Percentiles rank a stretch among this genome's conserved stretches.
phyloP scores from a whole-genome alignment of 352 stramenopile species.

The Phytophthora tubulina region DNA sequence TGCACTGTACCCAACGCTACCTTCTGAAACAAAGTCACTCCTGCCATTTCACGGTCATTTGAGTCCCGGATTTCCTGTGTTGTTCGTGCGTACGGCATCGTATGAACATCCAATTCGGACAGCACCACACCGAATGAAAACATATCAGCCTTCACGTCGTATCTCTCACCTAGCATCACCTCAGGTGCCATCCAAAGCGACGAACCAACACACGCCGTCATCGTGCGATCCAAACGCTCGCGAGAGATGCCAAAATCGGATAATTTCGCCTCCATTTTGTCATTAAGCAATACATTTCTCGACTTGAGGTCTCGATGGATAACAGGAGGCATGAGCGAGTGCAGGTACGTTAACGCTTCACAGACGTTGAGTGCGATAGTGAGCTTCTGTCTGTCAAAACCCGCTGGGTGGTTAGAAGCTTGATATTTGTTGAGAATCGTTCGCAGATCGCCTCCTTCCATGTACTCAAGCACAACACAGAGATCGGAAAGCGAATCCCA shows the following conservation, averaged over 20 bases:
- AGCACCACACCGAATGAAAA: conserved; percentile 40
- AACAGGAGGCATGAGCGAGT: conserved; percentile 25
- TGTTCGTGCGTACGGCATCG: conserved; percentile 14
- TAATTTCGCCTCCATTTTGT: conserved; percentile 62
- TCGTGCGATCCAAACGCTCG: conserved; percentile 47
- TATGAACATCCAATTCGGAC: conserved; percentile 42
- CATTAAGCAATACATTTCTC: conserved; percentile 38
- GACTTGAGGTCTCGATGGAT: conserved; percentile 61
- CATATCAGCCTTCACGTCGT: conserved; percentile 25
- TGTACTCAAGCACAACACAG: conserved; percentile 52
- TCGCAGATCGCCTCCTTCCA: conserved; percentile 51
- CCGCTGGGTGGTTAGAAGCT: conserved; percentile 8
- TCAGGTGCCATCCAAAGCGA: conserved; percentile 15
- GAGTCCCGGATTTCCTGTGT: conserved; percentile 1
- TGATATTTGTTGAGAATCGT: conserved; percentile 39
- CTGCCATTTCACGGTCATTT: conserved; percentile 11
- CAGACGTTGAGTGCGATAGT: conserved; percentile 40
- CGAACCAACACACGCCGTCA: conserved; percentile 24
- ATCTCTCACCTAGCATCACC: conserved; percentile 22
- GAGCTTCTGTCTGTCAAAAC: conserved; percentile 38
- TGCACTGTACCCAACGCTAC: conserved; percentile 22
- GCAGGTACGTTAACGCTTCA: conserved; percentile 36
- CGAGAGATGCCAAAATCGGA: conserved; percentile 74
- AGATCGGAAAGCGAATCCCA: conserved; percentile 54
- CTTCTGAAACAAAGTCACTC: conserved; percentile 18